A percentile compares a stretch with the other conserved stretches of the same genome.
These are phyloP conservation scores for Cyanodermella asteris DNA, from an alignment of 2,329 filamentous ascomycete species.

Conservation along the genomic window DNA sequence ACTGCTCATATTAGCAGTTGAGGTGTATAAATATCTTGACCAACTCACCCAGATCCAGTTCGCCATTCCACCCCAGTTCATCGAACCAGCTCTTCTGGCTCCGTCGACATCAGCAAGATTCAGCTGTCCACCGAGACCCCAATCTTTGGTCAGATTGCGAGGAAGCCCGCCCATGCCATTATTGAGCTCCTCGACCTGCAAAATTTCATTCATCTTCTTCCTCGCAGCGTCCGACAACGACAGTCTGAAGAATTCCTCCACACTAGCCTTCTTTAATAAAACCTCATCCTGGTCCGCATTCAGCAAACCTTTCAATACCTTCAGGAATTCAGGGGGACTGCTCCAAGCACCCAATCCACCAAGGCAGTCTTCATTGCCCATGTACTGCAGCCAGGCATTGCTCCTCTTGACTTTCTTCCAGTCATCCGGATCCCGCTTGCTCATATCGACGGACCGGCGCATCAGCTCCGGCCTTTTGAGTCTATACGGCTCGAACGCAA, in stretches of 20 bases:
- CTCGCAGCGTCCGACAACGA: constrained; percentile 9
- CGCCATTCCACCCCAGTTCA: constrained; percentile 7
- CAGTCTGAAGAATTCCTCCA: constrained; percentile 14
- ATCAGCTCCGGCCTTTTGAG: constrained; percentile 7
- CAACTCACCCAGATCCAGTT: constrained; percentile 4
- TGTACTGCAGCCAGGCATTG: constrained; percentile 2
- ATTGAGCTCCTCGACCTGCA: constrained; percentile 6
- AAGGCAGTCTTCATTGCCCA: constrained; percentile 6
- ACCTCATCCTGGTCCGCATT: constrained; percentile 10
- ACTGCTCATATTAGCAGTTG: constrained; percentile 9
- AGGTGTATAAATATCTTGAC: not conserved
- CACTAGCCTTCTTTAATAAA: constrained; percentile 10
- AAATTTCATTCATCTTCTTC: constrained; percentile 2
- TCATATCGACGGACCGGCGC: constrained; percentile 1
- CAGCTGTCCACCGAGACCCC: constrained; percentile 14
- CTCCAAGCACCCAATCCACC: constrained; percentile 9
- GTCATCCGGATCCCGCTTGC: constrained; percentile 1
- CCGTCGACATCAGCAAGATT: too few relatives aligned
- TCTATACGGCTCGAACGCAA: constrained; percentile 4
- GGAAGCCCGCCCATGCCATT: constrained; percentile 11
- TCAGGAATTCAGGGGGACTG: constrained; percentile 8
- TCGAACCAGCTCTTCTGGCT: too few relatives aligned
- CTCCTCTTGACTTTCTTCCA: not conserved
- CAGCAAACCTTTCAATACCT: constrained; percentile 13
- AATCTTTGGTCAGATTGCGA: constrained; percentile 9